Evolutionary conservation across 805 yeast species (phyloP), one percentile per base, ranked within the genome.

Genomic region (Jamesozyma lodderae): DNA sequence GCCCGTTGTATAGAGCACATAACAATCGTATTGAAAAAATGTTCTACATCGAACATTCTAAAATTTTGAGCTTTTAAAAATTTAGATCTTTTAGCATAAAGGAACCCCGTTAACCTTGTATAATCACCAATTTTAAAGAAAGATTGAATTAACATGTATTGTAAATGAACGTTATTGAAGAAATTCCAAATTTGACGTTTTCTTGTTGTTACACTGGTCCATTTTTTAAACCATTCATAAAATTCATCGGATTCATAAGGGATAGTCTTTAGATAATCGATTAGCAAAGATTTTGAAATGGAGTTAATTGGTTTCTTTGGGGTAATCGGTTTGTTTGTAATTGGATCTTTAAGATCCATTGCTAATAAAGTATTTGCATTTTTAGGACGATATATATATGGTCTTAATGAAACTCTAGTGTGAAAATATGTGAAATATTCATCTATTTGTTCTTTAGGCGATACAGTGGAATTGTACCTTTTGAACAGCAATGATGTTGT

Each of bases 341-440:
- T 52, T 5, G 61, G 59, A 43, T 67, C 67, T 51, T 63, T 63
- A 24, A 64, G 32, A 42, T 65, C 69, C 61, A 65, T 60, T 9
- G 66, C 55, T 27, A 65, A 38, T 30, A 67, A 46, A 35, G 48
- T 59, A 21, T 62, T 55, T 2, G 67, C 59, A 44, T 67, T 66
- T 38, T 57, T 63, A 26, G 63, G 60, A 48, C 69, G 62, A 47
- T 67, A 67, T 19, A 67, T 61, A 33, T 59, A 51, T 5, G 68
- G 66, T 50, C 61, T 64, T 22, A 63, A 36, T 3, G 51, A 40
- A 31, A 49, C 55, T 21, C 55, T 51, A 2, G 68, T 61, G 27
- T 53, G 53, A 46, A 59, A 58, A 44, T 59, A 67, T 16, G 49
- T 46, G 36, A 60, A 54, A 38, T 53, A 64, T 1, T 59, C 49